Evolutionary conservation across 1,139 yeast genomes (phyloP).

Genomic region (Candida albicans): DNA sequence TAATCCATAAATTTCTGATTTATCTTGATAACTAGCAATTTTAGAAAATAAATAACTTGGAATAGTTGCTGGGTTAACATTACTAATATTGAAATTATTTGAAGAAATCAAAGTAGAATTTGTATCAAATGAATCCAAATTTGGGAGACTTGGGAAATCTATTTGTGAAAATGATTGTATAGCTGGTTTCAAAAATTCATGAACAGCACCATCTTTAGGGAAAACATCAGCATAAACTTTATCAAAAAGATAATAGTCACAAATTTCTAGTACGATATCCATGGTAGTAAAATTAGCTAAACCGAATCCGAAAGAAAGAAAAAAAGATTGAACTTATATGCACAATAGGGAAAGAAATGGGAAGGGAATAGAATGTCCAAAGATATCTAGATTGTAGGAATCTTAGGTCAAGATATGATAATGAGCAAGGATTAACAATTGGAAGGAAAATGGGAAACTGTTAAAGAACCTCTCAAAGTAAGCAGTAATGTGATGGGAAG

Average conservation of each 20-base stretch:
- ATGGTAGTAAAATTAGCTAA: constrained; percentile 32
- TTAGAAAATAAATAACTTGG: constrained; percentile 13
- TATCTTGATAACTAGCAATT: constrained; percentile 29
- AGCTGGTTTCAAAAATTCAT: constrained; percentile 12
- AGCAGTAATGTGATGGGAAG: too few species aligned
- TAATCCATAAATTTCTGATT: constrained; percentile 40
- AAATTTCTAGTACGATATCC: constrained; percentile 87
- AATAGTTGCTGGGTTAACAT: constrained; percentile 15
- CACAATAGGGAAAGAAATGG: neutral
- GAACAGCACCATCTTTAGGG: constrained; percentile 35
- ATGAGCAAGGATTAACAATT: too few species aligned
- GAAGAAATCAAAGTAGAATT: constrained; percentile 6
- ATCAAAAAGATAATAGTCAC: constrained; percentile 74
- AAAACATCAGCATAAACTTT: constrained; percentile 57
- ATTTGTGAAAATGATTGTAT: constrained; percentile 7
- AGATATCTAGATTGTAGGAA: too few species aligned
- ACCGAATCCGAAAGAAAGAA: neutral
- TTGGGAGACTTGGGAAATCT: constrained; percentile 2
- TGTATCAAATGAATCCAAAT: constrained; percentile 6
- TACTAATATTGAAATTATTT: constrained; percentile 6
- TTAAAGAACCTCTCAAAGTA: too few species aligned
- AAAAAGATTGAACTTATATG: neutral
- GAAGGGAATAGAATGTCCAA: neutral
- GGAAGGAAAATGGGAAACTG: too few species aligned
- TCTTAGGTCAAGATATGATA: too few species aligned